Base-by-base conservation (phyloP, 1,284 basidiomycete genomes). In the Irpex sp. region DNA sequence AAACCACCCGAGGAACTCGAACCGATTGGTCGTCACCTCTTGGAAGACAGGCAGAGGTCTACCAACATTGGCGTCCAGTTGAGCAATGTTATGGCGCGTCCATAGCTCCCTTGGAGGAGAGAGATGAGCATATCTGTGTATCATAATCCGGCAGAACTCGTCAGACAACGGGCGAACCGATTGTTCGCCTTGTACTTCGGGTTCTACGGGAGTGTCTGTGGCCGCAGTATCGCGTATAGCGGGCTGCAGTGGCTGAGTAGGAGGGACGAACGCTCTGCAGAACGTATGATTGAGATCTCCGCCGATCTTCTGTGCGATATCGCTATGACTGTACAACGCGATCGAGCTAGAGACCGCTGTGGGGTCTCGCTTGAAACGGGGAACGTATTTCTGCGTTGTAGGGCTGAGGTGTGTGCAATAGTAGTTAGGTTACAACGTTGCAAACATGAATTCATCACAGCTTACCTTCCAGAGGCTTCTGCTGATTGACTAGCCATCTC, bases 1-100 rank as follows among this genome's bases (percentile, higher is more conserved):
- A 34, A 59, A 63, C 62, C 62, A 63, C 17, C 62, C 62, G 17
- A 63, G 11, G 51, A 59, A 63, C 62, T 59, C 62, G 38, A 59
- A 63, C 31, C 57, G 5, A 7, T 57, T 31, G 15, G 61, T 55
- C 4, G 21, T 21, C 36, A 49, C 47, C 34, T 63, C 62, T 38
- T 59, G 51, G 52, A 63, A 63, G 17, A 63, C 49, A 7, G 61
- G 61, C 13, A 62, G 13, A 3, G 62, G 58, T 7, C 58, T 44
- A 7, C 49, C 57, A 3, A 56, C 37, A 51, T 63, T 59, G 13
- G 21, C 7, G 21, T 59, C 57, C n/a, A 63, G 9, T 38, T 59
- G 57, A 11, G 31, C n/a, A 15, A 63, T 51, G 58, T 63, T 63
- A 58, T 63, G 21, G 13, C 62, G 62, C 51, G 62, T 63, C 62